Evolutionary conservation across 2,329 filamentous ascomycete species (phyloP), one percentile per base, ranked within the genome.

Genomic region (Fusarium sp.): DNA sequence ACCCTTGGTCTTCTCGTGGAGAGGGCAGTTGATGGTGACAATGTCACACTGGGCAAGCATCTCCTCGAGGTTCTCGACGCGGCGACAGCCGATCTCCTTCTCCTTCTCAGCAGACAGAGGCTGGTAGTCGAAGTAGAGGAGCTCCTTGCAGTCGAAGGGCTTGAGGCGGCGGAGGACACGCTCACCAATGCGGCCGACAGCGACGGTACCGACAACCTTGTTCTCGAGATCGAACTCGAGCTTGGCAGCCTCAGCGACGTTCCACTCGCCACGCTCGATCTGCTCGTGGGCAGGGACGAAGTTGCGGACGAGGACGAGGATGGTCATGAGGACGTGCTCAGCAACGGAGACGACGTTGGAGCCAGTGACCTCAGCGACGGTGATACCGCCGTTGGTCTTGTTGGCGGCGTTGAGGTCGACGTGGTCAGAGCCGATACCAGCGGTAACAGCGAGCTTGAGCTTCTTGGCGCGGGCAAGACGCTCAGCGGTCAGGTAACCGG

Each of bases 121-220:
- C 86, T 99, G 95, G 90, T 99, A 99, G 83, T 99, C 95, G 78
- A 91, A 98, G 91, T 99, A 99, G 65, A 98, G 87, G 46, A 99
- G 87, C 85, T 98, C 94, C 89, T 97, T 97, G 92, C 95, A 99
- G 84, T 97, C 94, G 76, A 99, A 99, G 68, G 93, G 83, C 88
- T 96, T 96, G 73, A 99, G 89, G 68, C 95, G 89, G 78, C 94
- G 91, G 71, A 99, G 88, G 56, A 99, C 95, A 80, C 95, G 93
- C 88, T 98, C 93, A 73, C 95, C 95, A 72, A 99, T 99, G 77
- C 95, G 92, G 77, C 95, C 95, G 63, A 98, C 93, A 73, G 91
- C 95, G 57, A 99, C 95, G 75, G 95, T 99, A 73, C 95, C 95
- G 70, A 99, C 95, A 44, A 96, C 91, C 88, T 99, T 99, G 84